Evolutionary conservation across 768 basidiomycete species (phyloP).

Genomic region (Butyriboletus loyo): DNA sequence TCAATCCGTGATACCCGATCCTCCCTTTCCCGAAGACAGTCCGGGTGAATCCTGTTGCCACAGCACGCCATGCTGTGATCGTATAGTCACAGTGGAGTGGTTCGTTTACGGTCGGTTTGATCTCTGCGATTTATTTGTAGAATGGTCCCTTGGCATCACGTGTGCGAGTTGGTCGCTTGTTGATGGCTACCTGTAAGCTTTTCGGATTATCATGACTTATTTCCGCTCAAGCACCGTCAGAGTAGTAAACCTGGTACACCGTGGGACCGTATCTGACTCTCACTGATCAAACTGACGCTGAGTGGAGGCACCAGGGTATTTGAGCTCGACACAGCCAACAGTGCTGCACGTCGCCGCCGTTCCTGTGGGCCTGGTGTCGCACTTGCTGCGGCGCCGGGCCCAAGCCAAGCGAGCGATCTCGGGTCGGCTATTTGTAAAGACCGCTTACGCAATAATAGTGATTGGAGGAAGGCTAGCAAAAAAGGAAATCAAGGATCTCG

Average conservation of each 20-base stretch:
- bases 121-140: constrained; percentile 5
- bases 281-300: background rate
- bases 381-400: no score
- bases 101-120: background rate
- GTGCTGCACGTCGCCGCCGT: background rate
- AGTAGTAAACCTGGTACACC: background rate
- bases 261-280: background rate
- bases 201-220: no score
- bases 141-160: background rate
- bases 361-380: no score
- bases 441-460: no score
- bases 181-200: no score
- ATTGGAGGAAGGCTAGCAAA: background rate
- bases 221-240: constrained; percentile 27
- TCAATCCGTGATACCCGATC: background rate
- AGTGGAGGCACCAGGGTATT: background rate
- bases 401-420: no score
- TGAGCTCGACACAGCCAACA: background rate
- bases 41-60: constrained; percentile 5
- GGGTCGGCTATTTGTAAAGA: no score
- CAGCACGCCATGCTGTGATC: background rate
- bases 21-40: background rate
- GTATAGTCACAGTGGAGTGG: no score
- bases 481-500: background rate
- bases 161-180: constrained; percentile 4